Evolutionary conservation across 768 basidiomycete genomes (phyloP).

Genomic region (Gloeostereum incarnatum): DNA sequence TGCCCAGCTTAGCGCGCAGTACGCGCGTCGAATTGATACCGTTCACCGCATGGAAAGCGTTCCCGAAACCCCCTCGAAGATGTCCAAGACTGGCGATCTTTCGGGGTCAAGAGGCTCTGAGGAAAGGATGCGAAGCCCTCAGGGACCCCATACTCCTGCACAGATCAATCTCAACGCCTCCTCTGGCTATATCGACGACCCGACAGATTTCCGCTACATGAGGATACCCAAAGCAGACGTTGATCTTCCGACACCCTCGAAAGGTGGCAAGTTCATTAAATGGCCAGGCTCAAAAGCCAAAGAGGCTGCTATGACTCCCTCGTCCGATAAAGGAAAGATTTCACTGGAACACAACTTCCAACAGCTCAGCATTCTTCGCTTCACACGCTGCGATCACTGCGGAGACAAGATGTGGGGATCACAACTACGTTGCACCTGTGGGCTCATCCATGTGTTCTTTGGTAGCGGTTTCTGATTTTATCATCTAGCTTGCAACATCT

Average conservation of each 20-base stretch:
- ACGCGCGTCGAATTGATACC: slow-evolving; percentile 68
- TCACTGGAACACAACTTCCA: slow-evolving; percentile 75
- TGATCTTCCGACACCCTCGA: slow-evolving; percentile 38
- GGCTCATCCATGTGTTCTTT: slow-evolving; percentile 22
- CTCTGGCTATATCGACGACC: slow-evolving; percentile 40
- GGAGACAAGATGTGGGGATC: slow-evolving; percentile 99
- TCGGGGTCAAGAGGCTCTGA: background rate
- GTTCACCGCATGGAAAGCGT: slow-evolving; percentile 7
- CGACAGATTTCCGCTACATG: slow-evolving; percentile 23
- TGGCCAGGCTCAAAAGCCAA: slow-evolving; percentile 55
- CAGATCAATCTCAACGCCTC: slow-evolving; percentile 35
- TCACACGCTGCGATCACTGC: slow-evolving; percentile 92
- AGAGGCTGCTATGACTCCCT: slow-evolving; percentile 23
- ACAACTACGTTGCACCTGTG: slow-evolving; percentile 85
- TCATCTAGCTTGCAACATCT: slow-evolving; percentile 64
- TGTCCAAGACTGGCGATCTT: slow-evolving; percentile 1
- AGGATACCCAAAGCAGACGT: slow-evolving; percentile 35
- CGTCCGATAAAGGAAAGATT: slow-evolving; percentile 27
- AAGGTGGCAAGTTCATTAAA: slow-evolving; percentile 50
- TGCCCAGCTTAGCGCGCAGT: slow-evolving; percentile 78
- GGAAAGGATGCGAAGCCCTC: slow-evolving; percentile 14
- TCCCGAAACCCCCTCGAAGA: slow-evolving; percentile 24
- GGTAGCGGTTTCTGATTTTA: slow-evolving; percentile 1
- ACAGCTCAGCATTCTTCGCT: slow-evolving; percentile 78
- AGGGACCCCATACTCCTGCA: slow-evolving; percentile 18